Evolutionary conservation across 2,329 filamentous ascomycete genomes (phyloP).

Genomic region (Exophiala bonariae): DNA sequence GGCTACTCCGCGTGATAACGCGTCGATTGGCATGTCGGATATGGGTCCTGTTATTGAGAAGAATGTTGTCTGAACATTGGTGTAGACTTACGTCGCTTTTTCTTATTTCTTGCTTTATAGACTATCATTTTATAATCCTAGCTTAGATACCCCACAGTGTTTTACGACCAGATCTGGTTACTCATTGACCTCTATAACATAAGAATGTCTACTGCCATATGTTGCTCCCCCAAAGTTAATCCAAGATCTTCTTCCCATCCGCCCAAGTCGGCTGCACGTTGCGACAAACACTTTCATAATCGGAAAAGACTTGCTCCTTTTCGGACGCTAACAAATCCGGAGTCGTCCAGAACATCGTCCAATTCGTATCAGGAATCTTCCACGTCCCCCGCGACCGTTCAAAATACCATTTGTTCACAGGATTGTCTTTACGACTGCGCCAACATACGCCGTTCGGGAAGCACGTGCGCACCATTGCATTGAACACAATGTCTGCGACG

Average conservation of each 20-base stretch:
- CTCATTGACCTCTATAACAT: no score
- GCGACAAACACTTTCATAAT: slow-evolving; percentile 76
- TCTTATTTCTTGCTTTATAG: no score
- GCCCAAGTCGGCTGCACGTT: slow-evolving; percentile 53
- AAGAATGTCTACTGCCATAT: no score
- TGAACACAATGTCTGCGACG: slow-evolving; percentile 94
- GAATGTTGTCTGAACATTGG: neutral
- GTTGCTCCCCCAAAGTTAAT: slow-evolving; percentile 13
- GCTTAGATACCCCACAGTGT: slow-evolving; percentile 2
- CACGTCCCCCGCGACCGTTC: slow-evolving; percentile 81
- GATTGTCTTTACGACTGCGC: slow-evolving; percentile 86
- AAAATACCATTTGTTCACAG: slow-evolving; percentile 99
- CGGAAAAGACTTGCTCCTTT: slow-evolving; percentile 53
- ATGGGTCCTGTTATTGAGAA: no score
- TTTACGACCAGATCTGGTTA: no score
- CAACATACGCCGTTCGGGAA: slow-evolving; percentile 90
- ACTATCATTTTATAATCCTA: no score
- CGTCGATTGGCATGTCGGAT: no score
- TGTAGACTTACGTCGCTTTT: no score
- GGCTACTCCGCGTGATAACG: no score
- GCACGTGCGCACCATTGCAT: slow-evolving; percentile 86
- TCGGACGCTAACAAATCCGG: slow-evolving; percentile 57
- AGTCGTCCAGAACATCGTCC: slow-evolving; percentile 99
- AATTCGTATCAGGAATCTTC: slow-evolving; percentile 78
- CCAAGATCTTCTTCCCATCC: slow-evolving; percentile 39